Conservation (phyloP, 2,329 filamentous ascomycete genomes). For the Tolypocladium guangdongense region DNA sequence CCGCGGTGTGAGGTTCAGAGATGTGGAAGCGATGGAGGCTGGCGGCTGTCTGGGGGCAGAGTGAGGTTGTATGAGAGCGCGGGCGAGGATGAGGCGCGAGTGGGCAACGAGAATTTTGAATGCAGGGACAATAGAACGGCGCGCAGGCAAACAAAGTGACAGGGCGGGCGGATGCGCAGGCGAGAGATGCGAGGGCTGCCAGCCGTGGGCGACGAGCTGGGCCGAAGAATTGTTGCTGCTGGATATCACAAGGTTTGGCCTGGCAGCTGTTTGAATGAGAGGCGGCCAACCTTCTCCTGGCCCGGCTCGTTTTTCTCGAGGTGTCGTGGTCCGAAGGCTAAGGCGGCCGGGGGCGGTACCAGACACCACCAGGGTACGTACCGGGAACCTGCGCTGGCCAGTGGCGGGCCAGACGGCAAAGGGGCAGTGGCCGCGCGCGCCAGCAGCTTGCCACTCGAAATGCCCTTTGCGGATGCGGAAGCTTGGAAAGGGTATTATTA, state of each 20-base stretch:
- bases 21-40: neutral
- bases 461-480: neutral
- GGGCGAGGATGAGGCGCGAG: conserved; percentile 3
- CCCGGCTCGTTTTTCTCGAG: conserved; percentile 21
- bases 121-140: neutral
- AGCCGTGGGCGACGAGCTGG: conserved; percentile 8
- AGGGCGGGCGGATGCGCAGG: conserved; percentile 1
- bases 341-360: neutral
- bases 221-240: neutral
- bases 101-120: neutral
- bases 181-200: conserved; percentile 3
- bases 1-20: neutral
- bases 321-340: conserved; percentile 28
- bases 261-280: conserved; percentile 6
- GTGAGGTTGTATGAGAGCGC: conserved; percentile 9
- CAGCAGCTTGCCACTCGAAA: neutral
- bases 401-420: neutral
- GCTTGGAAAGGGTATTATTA: neutral
- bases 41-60: conserved; percentile 3
- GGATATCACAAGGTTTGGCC: conserved; percentile 11
- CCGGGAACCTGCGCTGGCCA: neutral
- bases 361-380: neutral
- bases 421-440: neutral
- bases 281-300: conserved; percentile 15
- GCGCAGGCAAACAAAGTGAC: neutral